phyloP scores from a whole-genome alignment of 2,329 filamentous ascomycete species.

The Aspergillus tamarii region DNA sequence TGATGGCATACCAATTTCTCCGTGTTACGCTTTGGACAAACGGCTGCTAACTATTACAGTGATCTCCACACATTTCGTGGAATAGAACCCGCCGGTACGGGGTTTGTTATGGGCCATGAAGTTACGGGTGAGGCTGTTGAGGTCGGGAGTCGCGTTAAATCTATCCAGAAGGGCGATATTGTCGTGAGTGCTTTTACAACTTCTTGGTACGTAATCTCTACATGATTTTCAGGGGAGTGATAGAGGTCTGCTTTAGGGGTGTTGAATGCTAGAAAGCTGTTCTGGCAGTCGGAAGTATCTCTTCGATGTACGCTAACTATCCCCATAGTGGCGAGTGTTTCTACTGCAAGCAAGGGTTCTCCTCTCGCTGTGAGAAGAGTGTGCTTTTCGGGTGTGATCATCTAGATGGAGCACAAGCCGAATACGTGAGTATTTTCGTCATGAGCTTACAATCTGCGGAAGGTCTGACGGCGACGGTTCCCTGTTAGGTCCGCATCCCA shows the following conservation, averaged over 20 bases:
- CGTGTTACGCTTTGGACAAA: not conserved
- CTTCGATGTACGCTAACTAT: not conserved
- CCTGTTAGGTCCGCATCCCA: constrained; percentile 67
- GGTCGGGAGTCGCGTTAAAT: constrained; percentile 68
- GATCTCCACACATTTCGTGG: constrained; percentile 88
- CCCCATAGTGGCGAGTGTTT: constrained; percentile 68
- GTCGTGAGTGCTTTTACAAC: constrained; percentile 83
- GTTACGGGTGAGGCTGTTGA: constrained; percentile 78
- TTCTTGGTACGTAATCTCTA: constrained; percentile 63
- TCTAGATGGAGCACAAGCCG: constrained; percentile 79
- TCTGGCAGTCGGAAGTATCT: not conserved
- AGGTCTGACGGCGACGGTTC: not conserved
- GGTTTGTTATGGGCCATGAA: constrained; percentile 75
- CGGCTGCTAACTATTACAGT: constrained; percentile 45
- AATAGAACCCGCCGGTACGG: constrained; percentile 69
- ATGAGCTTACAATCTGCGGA: not conserved
- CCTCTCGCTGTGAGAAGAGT: constrained; percentile 73
- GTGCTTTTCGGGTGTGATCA: constrained; percentile 69
- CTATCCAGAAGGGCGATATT: constrained; percentile 72
- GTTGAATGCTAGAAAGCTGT: not conserved
- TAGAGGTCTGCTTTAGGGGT: not conserved
- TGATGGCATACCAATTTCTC: not conserved
- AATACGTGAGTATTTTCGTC: constrained; percentile 59
- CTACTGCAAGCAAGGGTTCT: constrained; percentile 77
- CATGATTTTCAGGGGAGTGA: not conserved